Percentiles rank a stretch among this genome's conserved stretches.
These are phyloP conservation scores for Drechmeria coniospora DNA, from an alignment of 2,329 filamentous ascomycete species.

Conservation along the genomic window DNA sequence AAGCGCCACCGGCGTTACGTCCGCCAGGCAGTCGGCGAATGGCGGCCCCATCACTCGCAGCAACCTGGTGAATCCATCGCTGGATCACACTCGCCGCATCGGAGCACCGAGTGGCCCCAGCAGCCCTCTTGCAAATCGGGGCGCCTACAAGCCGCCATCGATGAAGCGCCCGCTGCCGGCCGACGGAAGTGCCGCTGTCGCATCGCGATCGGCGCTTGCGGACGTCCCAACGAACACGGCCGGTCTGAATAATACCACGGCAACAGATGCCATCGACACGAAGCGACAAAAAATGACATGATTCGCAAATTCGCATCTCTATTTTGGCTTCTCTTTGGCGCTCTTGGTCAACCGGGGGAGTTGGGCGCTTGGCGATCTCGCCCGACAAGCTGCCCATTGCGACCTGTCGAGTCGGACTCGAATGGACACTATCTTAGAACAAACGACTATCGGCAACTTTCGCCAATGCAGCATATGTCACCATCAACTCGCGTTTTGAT, in stretches of 20 bases:
- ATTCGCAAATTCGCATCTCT: slow-evolving; percentile 1
- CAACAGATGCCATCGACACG: slow-evolving; percentile 21
- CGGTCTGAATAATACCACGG: slow-evolving; percentile 7
- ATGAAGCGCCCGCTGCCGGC: slow-evolving; percentile 34
- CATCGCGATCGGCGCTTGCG: slow-evolving; percentile 27
- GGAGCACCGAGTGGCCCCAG: slow-evolving; percentile 37
- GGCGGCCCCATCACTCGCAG: slow-evolving; percentile 17
- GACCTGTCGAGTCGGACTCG: too few relatives aligned
- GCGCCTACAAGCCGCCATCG: slow-evolving; percentile 42
- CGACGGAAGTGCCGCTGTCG: slow-evolving; percentile 10
- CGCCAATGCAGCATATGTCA: too few relatives aligned
- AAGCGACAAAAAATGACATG: slow-evolving; percentile 36
- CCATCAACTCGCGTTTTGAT: too few relatives aligned
- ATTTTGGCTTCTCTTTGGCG: slow-evolving; percentile 1
- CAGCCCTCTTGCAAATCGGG: slow-evolving; percentile 43
- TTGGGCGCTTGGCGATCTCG: too few relatives aligned
- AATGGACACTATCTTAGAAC: too few relatives aligned
- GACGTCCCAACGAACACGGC: slow-evolving; percentile 33
- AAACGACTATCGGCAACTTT: too few relatives aligned
- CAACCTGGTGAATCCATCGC: slow-evolving; percentile 34
- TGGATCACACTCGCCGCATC: slow-evolving; percentile 40
- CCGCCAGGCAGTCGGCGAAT: slow-evolving; percentile 13
- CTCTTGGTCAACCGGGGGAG: too few relatives aligned
- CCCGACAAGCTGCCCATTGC: too few relatives aligned
- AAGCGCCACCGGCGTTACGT: slow-evolving; percentile 13